phyloP scores from a whole-genome alignment of 768 basidiomycete genomes.

The Russula lepida region DNA sequence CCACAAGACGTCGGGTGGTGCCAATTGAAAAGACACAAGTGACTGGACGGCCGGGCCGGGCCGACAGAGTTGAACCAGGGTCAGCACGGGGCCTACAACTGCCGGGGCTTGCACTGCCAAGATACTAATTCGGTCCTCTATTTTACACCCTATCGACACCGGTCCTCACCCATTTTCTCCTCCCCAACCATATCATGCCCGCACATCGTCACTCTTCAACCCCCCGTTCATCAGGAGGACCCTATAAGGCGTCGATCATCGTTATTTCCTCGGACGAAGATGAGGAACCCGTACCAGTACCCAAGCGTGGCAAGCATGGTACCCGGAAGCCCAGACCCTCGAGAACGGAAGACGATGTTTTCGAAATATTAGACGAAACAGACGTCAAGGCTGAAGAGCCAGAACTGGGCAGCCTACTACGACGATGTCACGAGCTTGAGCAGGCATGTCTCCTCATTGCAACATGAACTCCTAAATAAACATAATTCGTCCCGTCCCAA shows the following conservation, averaged over 20 bases:
- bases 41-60: constrained; percentile 4
- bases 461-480: not conserved
- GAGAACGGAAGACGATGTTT: not conserved
- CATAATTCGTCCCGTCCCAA: not conserved
- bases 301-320: not conserved
- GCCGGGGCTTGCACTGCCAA: too few species aligned
- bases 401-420: not conserved
- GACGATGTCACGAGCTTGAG: constrained; percentile 7
- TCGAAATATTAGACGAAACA: constrained; percentile 11
- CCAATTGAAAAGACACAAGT: not conserved
- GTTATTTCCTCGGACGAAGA: constrained; percentile 19
- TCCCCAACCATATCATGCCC: constrained; percentile 3
- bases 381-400: constrained; percentile 6
- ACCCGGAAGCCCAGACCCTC: constrained; percentile 1
- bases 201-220: constrained; percentile 2
- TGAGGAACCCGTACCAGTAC: not conserved
- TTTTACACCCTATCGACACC: constrained; percentile 4
- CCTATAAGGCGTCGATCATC: constrained; percentile 4
- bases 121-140: not conserved
- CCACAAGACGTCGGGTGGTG: not conserved
- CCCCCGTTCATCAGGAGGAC: not conserved
- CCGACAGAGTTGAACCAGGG: not conserved
- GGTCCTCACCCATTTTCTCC: not conserved
- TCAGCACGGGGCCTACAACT: not conserved
- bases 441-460: not conserved